Evolutionary conservation across 2,329 filamentous ascomycete genomes (phyloP).

Genomic region (Grosmannia serpens): DNA sequence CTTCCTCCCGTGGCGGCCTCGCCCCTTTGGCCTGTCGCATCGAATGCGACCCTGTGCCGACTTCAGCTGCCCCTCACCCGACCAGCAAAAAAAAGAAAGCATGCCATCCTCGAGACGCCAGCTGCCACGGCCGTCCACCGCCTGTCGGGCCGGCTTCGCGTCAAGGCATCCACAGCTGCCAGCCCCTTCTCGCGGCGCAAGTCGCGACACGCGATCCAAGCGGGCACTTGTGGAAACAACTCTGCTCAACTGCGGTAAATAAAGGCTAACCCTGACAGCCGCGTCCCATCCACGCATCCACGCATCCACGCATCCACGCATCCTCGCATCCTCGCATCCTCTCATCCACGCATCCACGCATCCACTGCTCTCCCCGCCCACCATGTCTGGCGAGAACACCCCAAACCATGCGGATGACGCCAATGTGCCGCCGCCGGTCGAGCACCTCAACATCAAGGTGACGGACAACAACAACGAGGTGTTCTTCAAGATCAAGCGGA

Average conservation of each 20-base stretch:
- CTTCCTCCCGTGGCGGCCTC: too few relatives aligned
- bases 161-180: too few relatives aligned
- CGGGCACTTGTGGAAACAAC: too few relatives aligned
- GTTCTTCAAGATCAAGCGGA: slow-evolving; percentile 99
- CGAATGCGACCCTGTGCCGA: background rate
- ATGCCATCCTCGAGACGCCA: background rate
- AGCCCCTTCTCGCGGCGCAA: too few relatives aligned
- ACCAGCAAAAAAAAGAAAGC: background rate
- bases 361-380: slow-evolving; percentile 4
- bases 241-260: too few relatives aligned
- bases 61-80: background rate
- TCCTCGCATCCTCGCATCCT: background rate
- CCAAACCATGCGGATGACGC: slow-evolving; percentile 13
- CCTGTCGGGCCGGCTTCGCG: too few relatives aligned
- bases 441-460: slow-evolving; percentile 98
- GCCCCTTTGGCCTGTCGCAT: background rate
- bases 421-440: slow-evolving; percentile 29
- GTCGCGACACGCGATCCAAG: too few relatives aligned
- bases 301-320: background rate
- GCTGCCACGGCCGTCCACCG: too few relatives aligned
- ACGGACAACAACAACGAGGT: slow-evolving; percentile 99
- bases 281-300: background rate
- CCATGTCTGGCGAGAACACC: slow-evolving; percentile 36
- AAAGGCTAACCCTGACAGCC: background rate
- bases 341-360: background rate